Evolutionary conservation across 768 basidiomycete genomes (phyloP), one percentile per base, ranked within the genome.

Genomic region (Lentinula sp.): DNA sequence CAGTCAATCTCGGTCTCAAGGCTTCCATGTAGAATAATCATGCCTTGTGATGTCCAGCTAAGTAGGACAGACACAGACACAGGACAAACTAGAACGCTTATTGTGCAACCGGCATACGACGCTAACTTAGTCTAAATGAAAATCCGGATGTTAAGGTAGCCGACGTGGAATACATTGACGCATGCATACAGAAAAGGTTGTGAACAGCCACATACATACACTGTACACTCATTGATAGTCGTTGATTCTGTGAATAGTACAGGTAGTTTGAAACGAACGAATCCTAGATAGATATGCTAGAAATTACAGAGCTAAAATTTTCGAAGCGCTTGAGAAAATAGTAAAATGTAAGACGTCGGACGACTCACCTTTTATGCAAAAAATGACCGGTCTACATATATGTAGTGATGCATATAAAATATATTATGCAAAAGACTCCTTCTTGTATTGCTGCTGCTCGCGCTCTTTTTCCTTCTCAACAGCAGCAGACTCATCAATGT

Each of bases 401-500:
- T 28, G 28, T 48, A 48, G 18, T 23, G 46, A 36, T 54, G 53
- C n/a, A 28, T 37, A 57, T 8, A 12, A 42, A 36, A 57, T 43
- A 43, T 16, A 13, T 57, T 46, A 57, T 45, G 28, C 18, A 33
- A 42, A 48, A 13, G 50, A 39, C 32, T 50, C 49, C 37, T 60
- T 60, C 42, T 23, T 61, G 42, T 51, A 49, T 59, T 68, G 65
- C 18, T 59, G 66, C 50, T 66, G 66, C 59, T 65, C 64, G 37
- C 55, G 45, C 13, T 33, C 60, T 18, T 52, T 52, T 3, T 41
- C 65, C 42, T 59, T 65, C 20, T 53, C 60, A 33, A 60, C 63
- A 36, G 61, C 53, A 28, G 70, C 45, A 53, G 72, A 75, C 48
- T 91, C 90, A 45, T 91, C 90, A 63, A 80, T 78, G 66, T 92